These are phyloP conservation scores for Tuber indicum DNA, from an alignment of 495 filamentous ascomycete genomes.

Conservation along the genomic window DNA sequence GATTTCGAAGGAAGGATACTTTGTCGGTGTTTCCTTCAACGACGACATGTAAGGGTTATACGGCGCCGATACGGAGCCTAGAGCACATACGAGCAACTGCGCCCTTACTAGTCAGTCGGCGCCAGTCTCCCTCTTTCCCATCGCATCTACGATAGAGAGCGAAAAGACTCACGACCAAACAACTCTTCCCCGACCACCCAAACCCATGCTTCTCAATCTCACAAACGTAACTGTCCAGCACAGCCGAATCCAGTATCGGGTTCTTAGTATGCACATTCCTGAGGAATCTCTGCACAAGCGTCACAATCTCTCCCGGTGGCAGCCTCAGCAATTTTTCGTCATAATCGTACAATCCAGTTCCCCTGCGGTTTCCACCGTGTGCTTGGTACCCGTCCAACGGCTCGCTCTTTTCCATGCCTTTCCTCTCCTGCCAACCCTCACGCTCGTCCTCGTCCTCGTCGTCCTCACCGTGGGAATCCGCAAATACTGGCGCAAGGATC, in stretches of 20 bases:
- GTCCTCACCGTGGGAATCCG: constrained; percentile 23
- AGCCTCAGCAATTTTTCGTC: constrained; percentile 33
- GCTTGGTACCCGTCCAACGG: constrained; percentile 17
- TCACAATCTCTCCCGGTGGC: constrained; percentile 20
- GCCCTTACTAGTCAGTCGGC: background rate
- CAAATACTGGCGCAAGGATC: constrained; percentile 37
- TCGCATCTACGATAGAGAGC: background rate
- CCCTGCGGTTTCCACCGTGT: constrained; percentile 27
- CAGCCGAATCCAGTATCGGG: constrained; percentile 40
- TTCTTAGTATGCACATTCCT: constrained; percentile 44
- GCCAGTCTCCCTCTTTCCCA: constrained; percentile 2
- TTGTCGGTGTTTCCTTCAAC: constrained; percentile 17
- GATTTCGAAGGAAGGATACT: constrained; percentile 33
- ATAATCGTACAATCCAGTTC: background rate
- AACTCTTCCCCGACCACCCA: constrained; percentile 39
- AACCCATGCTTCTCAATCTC: constrained; percentile 34
- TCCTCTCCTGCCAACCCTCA: constrained; percentile 25
- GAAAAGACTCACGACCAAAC: constrained; percentile 36
- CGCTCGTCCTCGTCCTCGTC: constrained; percentile 26
- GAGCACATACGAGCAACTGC: constrained; percentile 37
- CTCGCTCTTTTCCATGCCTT: constrained; percentile 14
- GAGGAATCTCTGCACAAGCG: constrained; percentile 40
- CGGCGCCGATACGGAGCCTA: constrained; percentile 36
- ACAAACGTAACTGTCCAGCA: constrained; percentile 30
- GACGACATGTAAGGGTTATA: constrained; percentile 26